Conservation (phyloP, 192 early-diverging fungal genomes). For the Haplosporangium gracile region DNA sequence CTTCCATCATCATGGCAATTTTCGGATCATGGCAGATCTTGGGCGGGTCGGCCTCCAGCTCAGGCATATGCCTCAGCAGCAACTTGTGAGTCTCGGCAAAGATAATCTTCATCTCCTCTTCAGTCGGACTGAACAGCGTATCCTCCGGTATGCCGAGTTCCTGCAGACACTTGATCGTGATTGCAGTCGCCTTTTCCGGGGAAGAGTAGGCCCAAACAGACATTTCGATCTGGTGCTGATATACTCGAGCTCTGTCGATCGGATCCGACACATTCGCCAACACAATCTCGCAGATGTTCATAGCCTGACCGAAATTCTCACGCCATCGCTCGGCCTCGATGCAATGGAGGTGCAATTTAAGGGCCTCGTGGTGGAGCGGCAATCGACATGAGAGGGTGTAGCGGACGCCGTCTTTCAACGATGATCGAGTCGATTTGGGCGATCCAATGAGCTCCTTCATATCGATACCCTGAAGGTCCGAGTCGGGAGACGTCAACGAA, state of each 20-base stretch:
- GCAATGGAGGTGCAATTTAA: slow-evolving; percentile 48
- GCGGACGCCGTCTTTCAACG: neutral
- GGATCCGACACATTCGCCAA: slow-evolving; percentile 37
- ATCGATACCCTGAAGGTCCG: neutral
- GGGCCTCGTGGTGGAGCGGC: slow-evolving; percentile 35
- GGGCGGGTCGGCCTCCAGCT: slow-evolving; percentile 24
- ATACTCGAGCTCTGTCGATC: slow-evolving; percentile 43
- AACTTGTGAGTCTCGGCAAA: slow-evolving; percentile 35
- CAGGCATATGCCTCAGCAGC: slow-evolving; percentile 36
- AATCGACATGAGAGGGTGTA: neutral
- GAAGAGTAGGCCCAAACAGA: slow-evolving; percentile 47
- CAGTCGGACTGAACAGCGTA: slow-evolving; percentile 20
- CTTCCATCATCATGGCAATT: slow-evolving; percentile 52
- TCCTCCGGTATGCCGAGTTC: slow-evolving; percentile 33
- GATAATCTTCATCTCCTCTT: slow-evolving; percentile 23
- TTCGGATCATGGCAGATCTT: slow-evolving; percentile 25
- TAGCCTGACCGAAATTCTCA: slow-evolving; percentile 48
- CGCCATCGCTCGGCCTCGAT: slow-evolving; percentile 54
- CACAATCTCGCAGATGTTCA: slow-evolving; percentile 41
- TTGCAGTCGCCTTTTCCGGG: slow-evolving; percentile 19
- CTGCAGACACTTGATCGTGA: slow-evolving; percentile 32
- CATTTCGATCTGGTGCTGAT: slow-evolving; percentile 56
- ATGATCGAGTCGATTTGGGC: neutral
- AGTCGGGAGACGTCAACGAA: neutral
- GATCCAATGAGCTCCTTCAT: neutral